These are phyloP conservation scores for Globisporangium sylvaticum DNA, from an alignment of 352 stramenopile genomes.

Conservation along the genomic window DNA sequence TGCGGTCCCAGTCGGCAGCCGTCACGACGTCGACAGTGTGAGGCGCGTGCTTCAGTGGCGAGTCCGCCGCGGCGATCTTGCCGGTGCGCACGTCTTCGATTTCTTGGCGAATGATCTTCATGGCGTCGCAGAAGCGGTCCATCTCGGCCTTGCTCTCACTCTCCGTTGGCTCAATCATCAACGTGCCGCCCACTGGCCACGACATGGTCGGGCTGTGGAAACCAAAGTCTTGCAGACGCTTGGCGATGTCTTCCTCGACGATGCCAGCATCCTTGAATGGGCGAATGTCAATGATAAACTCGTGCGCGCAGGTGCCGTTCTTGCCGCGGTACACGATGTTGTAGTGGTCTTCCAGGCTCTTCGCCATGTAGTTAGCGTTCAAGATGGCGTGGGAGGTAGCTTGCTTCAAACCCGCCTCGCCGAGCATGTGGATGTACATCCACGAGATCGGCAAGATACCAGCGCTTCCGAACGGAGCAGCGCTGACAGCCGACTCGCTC, in stretches of 20 bases:
- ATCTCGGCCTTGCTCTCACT: slow-evolving; percentile 97
- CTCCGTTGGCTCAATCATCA: slow-evolving; percentile 99
- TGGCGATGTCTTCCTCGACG: slow-evolving; percentile 97
- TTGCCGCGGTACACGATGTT: slow-evolving; percentile 94
- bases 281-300: slow-evolving; percentile 99
- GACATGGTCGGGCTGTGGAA: slow-evolving; percentile 99
- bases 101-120: slow-evolving; percentile 96
- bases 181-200: slow-evolving; percentile 96
- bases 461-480: slow-evolving; percentile 96
- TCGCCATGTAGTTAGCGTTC: slow-evolving; percentile 99
- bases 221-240: slow-evolving; percentile 98
- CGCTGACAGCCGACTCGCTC: slow-evolving; percentile 84
- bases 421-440: slow-evolving; percentile 99
- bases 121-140: slow-evolving; percentile 96
- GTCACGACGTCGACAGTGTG: slow-evolving; percentile 96
- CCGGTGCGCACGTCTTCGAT: slow-evolving; percentile 96
- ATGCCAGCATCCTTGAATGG: slow-evolving; percentile 95
- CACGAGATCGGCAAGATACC: slow-evolving; percentile 99
- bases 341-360: slow-evolving; percentile 92
- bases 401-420: slow-evolving; percentile 92
- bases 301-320: slow-evolving; percentile 98
- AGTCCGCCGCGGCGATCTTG: slow-evolving; percentile 88
- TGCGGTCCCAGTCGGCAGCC: slow-evolving; percentile 91
- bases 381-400: slow-evolving; percentile 95
- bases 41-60: slow-evolving; percentile 95